Percentiles rank a stretch among this genome's conserved stretches.
Evolutionary conservation across 768 basidiomycete species (phyloP).

Genomic region (Scleroderma citrinum): DNA sequence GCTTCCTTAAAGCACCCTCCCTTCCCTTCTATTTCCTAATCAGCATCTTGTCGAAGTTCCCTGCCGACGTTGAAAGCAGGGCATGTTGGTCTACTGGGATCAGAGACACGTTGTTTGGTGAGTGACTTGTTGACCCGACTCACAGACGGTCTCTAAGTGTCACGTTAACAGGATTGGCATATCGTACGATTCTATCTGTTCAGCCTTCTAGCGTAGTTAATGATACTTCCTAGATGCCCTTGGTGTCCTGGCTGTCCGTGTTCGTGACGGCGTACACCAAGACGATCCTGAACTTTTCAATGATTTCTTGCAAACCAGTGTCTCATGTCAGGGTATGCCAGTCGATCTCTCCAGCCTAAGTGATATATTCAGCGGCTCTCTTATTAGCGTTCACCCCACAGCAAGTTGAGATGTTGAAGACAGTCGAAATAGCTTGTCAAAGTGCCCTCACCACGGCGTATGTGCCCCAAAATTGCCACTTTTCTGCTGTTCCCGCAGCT

Average conservation of each 20-base stretch:
- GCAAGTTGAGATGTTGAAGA: conserved; percentile 44
- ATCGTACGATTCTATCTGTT: conserved; percentile 17
- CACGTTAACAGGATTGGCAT: conserved; percentile 29
- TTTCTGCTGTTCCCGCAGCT: conserved; percentile 11
- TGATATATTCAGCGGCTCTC: background rate
- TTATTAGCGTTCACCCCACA: conserved; percentile 56
- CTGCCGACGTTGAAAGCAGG: conserved; percentile 65
- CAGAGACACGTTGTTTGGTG: conserved; percentile 65
- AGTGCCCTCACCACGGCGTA: conserved; percentile 13
- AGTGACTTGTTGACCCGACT: conserved; percentile 18
- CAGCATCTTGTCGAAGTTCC: conserved; percentile 74
- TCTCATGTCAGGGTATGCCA: conserved; percentile 53
- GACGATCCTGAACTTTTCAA: conserved; percentile 40
- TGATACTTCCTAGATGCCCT: conserved; percentile 43
- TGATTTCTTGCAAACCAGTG: conserved; percentile 38
- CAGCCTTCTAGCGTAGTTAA: conserved; percentile 4
- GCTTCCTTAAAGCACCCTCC: conserved; percentile 80
- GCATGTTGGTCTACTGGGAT: conserved; percentile 65
- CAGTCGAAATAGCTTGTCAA: conserved; percentile 33
- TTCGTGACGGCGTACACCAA: conserved; percentile 29
- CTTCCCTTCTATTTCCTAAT: conserved; percentile 77
- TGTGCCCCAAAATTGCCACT: conserved; percentile 5
- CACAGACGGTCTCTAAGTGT: conserved; percentile 2
- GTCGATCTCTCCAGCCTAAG: background rate
- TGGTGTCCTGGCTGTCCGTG: conserved; percentile 51